Percentiles rank a stretch among this genome's conserved stretches.
phyloP scores from a whole-genome alignment of 2,329 filamentous ascomycete species.

The Colletotrichum godetiae region DNA sequence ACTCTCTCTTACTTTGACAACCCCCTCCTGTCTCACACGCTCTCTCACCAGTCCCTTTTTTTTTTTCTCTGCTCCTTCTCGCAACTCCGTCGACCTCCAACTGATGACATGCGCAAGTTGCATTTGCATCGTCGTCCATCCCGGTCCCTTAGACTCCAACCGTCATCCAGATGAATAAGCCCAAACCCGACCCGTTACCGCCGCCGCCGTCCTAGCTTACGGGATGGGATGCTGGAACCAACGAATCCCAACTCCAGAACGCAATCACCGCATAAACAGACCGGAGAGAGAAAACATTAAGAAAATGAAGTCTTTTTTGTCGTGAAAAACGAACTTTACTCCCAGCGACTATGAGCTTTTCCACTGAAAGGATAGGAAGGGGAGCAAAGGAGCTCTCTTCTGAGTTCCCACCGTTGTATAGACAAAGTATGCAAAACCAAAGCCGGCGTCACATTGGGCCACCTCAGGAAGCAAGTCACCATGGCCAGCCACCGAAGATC shows the following conservation, averaged over 20 bases:
- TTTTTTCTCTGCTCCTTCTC: not conserved
- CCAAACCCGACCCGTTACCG: slow-evolving; percentile 1
- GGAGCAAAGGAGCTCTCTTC: not conserved
- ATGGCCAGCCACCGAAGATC: slow-evolving; percentile 19
- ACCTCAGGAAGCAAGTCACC: slow-evolving; percentile 11
- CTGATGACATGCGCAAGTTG: not conserved
- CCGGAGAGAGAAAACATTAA: not conserved
- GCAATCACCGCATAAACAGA: slow-evolving; percentile 4
- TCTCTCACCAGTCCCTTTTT: not conserved
- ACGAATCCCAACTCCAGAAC: slow-evolving; percentile 31
- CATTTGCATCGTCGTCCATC: not conserved
- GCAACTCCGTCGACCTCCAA: not conserved
- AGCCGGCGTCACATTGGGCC: not conserved
- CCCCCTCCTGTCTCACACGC: not conserved
- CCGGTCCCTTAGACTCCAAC: not conserved
- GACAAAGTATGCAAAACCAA: slow-evolving; percentile 25
- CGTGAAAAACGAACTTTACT: not conserved
- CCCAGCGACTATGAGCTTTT: slow-evolving; percentile 9
- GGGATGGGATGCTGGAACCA: slow-evolving; percentile 33
- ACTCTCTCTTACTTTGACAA: not conserved
- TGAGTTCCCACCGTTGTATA: not conserved
- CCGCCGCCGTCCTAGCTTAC: slow-evolving; percentile 10
- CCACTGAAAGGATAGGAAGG: not conserved
- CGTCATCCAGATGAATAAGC: not conserved
- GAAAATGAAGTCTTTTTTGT: not conserved